Evolutionary conservation across 2,329 filamentous ascomycete genomes (phyloP).

Genomic region (Fusarium hainanense): DNA sequence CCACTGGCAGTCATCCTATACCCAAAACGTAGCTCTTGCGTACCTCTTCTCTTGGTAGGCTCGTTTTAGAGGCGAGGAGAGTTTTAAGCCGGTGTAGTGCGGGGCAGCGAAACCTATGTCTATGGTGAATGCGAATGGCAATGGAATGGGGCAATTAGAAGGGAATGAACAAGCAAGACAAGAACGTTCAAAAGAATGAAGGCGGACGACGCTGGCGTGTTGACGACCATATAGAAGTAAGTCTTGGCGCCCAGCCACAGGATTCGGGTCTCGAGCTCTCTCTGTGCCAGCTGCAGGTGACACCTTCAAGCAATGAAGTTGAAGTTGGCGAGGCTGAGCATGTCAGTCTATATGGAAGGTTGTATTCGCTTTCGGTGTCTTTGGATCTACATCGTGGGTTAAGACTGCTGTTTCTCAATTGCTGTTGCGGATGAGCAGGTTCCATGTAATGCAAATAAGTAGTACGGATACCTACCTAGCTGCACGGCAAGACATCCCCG

Average conservation of each 20-base stretch:
- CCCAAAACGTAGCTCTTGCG: conserved; percentile 34
- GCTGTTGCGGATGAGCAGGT: background rate
- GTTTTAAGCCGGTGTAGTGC: conserved; percentile 30
- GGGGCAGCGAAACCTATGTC: conserved; percentile 30
- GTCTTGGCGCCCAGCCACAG: background rate
- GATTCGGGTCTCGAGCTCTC: background rate
- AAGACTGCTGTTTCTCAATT: background rate
- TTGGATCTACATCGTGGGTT: background rate
- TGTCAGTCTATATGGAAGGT: background rate
- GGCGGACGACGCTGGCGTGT: conserved; percentile 23
- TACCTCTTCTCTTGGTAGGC: conserved; percentile 15
- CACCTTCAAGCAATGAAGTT: background rate
- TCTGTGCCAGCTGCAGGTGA: background rate
- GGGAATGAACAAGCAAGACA: conserved; percentile 32
- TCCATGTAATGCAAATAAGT: background rate
- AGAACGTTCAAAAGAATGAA: conserved; percentile 33
- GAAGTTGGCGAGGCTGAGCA: background rate
- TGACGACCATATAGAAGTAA: background rate
- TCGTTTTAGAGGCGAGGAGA: conserved; percentile 31
- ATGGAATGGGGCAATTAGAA: conserved; percentile 34
- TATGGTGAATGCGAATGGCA: conserved; percentile 26
- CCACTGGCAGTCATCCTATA: conserved; percentile 24
- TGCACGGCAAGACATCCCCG: conserved; percentile 26
- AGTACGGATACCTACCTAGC: background rate
- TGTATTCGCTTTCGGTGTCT: background rate